Evolutionary conservation across 306 rosid species (phyloP), one percentile per base, ranked within the genome.

Genomic region (Cercis canadensis): DNA sequence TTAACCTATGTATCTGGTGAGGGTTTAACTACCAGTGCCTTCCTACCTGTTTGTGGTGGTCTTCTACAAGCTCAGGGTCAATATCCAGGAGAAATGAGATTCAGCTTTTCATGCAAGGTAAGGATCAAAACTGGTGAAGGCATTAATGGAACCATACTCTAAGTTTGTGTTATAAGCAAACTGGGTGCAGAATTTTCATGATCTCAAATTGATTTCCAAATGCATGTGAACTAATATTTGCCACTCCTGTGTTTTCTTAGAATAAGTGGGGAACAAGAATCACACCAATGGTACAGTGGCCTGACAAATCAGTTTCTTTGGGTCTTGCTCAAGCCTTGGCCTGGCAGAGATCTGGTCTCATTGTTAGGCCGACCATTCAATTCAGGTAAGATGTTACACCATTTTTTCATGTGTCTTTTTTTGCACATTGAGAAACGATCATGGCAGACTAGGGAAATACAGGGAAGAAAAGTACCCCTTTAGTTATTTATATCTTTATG

Each of bases 61-160:
- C 92, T 84, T 76, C 77, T 87, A 72, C 92, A 84, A 82, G 87
- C 84, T 65, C 92, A 87, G 61, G 92, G 92, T 65, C 92, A 85
- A 77, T 87, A 82, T 82, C 92, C 92, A 4, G 92, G 92, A 51
- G 92, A 87, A 75, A 82, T 87, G 92, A 87, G 74, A 80, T 85
- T 79, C 75, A 87, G 87, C 85, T 87, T 77, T 64, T 84, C 87
- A 59, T 84, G 84, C 86, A 85, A 87, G 92, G 92, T 87, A 36
- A 70, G 60, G 37, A 36, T 43, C 67, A 16, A 44, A 47, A 55
- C 36, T 33, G 44, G 7, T 43, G 29, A 33, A 43, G 21, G 57
- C 50, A n/a, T 57, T 6, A 29, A 57, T 33, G 10, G 8, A 34
- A 62, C 39, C 36, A 18, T 10, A 2, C 4, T 8, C 36, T 37